Base-by-base conservation (phyloP, 176 grass and related monocot genomes). In the Rhynchospora breviuscula region DNA sequence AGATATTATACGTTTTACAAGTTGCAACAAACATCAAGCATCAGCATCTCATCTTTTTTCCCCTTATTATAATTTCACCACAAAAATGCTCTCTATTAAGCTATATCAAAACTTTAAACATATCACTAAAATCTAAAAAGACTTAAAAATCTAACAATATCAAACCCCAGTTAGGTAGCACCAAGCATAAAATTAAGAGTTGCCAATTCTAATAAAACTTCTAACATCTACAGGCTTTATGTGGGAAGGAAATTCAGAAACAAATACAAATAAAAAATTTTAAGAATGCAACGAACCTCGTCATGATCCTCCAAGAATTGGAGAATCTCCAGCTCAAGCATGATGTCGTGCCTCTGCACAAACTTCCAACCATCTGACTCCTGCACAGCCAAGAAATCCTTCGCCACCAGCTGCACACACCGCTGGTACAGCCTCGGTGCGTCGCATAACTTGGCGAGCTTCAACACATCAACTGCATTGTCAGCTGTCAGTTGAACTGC, bases 311-410 rank as follows among this genome's bases (percentile, higher is more conserved):
- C 81, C 80, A 97, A 17, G 60, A 87, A 90, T 15, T 84, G 91
- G 65, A 89, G 56, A 60, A 97, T 40, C n/a, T 89, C 63, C 66
- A 85, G 35, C 84, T 86, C 86, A 19, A 93, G 89, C 45, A 26
- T 70, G 8, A 81, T 33, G 60, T 97, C 89, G 66, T 93, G 88
- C 47, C 81, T 85, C 23, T 61, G 64, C 0, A 86, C 89, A 83
- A 97, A 97, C 4, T 85, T 86, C 91, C 91, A 93, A 21, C 91
- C 94, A 15, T 91, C 89, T 8, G 91, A 93, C 61, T 51, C n/a
- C 86, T 86, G 51, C 22, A 97, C 89, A 61, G 89, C 88, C 52
- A 12, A 74, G 14, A 91, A 61, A 62, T 97, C 91, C 89, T 90
- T 90, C 64, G 64, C 81, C 13, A 86, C 89, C 58, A 90, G 84